Conservation (phyloP, 495 filamentous ascomycete species). For the Platismatia glauca region DNA sequence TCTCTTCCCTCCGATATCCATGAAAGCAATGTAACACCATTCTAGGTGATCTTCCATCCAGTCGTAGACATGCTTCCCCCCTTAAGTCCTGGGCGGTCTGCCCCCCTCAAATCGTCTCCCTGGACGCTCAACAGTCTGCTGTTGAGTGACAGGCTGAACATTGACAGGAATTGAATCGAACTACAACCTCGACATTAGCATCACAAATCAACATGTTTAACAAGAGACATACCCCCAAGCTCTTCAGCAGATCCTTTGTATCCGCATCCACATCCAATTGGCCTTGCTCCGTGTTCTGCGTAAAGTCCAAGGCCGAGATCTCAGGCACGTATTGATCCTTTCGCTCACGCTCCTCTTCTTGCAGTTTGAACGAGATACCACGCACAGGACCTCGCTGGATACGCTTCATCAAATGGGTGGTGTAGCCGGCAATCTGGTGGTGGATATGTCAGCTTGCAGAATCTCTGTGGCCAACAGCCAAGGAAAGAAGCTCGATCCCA, state of each 20-base stretch:
- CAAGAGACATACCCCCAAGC: constrained; percentile 69
- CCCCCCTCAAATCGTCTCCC: constrained; percentile 47
- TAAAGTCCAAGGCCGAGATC: constrained; percentile 95
- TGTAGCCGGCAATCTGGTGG: constrained; percentile 89
- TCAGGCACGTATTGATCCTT: constrained; percentile 99
- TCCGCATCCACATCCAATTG: constrained; percentile 90
- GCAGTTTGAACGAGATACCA: constrained; percentile 99
- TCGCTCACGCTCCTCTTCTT: constrained; percentile 99
- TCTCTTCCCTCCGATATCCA: constrained; percentile 30
- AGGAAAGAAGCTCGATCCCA: constrained; percentile 28
- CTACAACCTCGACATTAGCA: constrained; percentile 37
- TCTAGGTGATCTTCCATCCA: neutral
- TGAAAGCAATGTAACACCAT: constrained; percentile 23
- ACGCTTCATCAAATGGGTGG: constrained; percentile 96
- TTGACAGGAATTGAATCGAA: constrained; percentile 97
- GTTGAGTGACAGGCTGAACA: constrained; percentile 79
- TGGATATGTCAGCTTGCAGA: neutral
- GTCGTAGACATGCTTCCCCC: constrained; percentile 9
- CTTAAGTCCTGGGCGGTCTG: constrained; percentile 38
- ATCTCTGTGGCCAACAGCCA: neutral
- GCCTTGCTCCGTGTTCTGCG: constrained; percentile 79
- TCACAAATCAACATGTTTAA: constrained; percentile 24
- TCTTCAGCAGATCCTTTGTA: constrained; percentile 98
- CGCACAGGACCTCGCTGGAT: constrained; percentile 98
- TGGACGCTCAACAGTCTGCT: constrained; percentile 72